Evolutionary conservation across 2,329 filamentous ascomycete species (phyloP), one percentile per base, ranked within the genome.

Genomic region (Diaporthe citriasiana): DNA sequence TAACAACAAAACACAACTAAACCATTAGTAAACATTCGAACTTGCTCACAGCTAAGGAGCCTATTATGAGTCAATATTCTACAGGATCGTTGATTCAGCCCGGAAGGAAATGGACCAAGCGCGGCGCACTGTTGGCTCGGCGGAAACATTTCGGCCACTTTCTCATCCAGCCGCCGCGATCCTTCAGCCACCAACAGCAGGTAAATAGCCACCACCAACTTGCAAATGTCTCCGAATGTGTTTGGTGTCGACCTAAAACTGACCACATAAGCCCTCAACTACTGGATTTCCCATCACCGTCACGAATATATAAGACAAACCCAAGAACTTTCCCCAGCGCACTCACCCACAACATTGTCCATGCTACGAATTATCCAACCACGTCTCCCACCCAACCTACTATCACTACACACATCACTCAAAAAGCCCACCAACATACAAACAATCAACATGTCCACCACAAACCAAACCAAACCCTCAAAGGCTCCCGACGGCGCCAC

Each of bases 71-170:
- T 3, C 22, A 38, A 22, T 12, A 12, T 19, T 8, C 12, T 25
- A 9, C 1, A 35, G 25, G 8, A 17, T 19, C 22, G 25, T 8
- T 53, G n/a, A 22, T 33, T 38, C n/a, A 27, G 3, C 13, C 42
- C 63, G 30, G 45, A 38, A 42, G 50, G 45, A 66, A 63, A 38
- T 10, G 1, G 6, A 12, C 30, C 19, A 66, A 27, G 30, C 30
- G 30, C 22, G 3, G 45, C 42, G 22, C 22, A n/a, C n/a, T 22
- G 51, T 7, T 51, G 63, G 63, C 63, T 27, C 45, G 45, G 63
- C 63, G 63, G 63, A 66, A 35, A 66, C 63, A 51, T 66, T 66
- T 66, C 63, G 63, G 63, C 30, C 33, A 66, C 63, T 51, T 66
- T 51, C 45, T 19, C 13, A 22, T 22, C 42, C 12, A 27, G 63